These are phyloP conservation scores for Pseudopithomyces chartarum DNA, from an alignment of 2,329 filamentous ascomycete species.

Conservation along the genomic window DNA sequence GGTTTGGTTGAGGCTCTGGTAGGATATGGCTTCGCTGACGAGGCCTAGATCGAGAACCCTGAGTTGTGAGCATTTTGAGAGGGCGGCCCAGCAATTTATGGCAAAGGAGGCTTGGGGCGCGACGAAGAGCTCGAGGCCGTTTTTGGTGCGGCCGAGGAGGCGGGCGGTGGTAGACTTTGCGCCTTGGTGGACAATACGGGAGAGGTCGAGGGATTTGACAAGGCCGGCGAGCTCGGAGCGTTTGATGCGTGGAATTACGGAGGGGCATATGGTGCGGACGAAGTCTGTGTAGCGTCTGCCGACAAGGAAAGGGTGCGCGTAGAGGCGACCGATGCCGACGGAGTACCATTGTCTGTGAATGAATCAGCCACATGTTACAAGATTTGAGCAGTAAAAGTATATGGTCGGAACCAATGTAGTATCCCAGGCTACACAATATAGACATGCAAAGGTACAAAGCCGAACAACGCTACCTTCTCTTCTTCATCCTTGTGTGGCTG, in stretches of 20 bases:
- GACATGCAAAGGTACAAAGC: neutral
- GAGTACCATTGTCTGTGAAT: constrained; percentile 60
- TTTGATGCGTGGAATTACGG: constrained; percentile 54
- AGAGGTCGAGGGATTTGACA: constrained; percentile 60
- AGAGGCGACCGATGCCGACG: constrained; percentile 57
- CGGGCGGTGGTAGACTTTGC: constrained; percentile 63
- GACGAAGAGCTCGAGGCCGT: constrained; percentile 58
- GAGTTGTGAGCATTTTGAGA: constrained; percentile 61
- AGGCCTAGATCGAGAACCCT: constrained; percentile 58
- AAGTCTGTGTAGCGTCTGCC: constrained; percentile 61
- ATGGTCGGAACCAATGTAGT: neutral
- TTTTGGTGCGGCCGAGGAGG: constrained; percentile 59
- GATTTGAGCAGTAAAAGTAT: neutral
- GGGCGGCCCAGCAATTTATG: constrained; percentile 60
- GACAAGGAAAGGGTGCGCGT: constrained; percentile 57
- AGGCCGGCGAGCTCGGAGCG: constrained; percentile 55
- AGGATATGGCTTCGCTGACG: constrained; percentile 56
- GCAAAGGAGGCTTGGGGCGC: constrained; percentile 64
- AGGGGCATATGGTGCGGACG: constrained; percentile 59
- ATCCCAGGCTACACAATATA: neutral
- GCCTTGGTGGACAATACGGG: constrained; percentile 62
- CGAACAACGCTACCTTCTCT: neutral
- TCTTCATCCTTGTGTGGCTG: neutral
- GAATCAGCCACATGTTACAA: neutral
- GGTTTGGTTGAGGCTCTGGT: constrained; percentile 56